Percentiles rank a stretch among this genome's conserved stretches.
Evolutionary conservation across 257 asterid genomes (phyloP).

Genomic region (Plantago major): DNA sequence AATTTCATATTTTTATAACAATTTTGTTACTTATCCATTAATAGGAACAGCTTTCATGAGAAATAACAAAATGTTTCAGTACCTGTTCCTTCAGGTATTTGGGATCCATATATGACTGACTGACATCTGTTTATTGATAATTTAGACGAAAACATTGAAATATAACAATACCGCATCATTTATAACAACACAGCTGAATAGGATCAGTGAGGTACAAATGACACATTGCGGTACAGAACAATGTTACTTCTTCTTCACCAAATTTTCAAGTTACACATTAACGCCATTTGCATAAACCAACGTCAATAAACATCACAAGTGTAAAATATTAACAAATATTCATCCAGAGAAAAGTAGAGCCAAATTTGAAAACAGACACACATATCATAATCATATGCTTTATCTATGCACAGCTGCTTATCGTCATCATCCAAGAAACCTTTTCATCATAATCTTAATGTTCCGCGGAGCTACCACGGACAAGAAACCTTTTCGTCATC

Average conservation of each 20-base stretch:
- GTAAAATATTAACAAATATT: constrained; percentile 21
- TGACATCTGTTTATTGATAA: too few relatives aligned
- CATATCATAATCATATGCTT: constrained; percentile 14
- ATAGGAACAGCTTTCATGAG: too few relatives aligned
- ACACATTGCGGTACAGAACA: not conserved
- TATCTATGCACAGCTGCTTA: constrained; percentile 7
- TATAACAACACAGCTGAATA: too few relatives aligned
- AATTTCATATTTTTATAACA: too few relatives aligned
- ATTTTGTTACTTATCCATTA: too few relatives aligned
- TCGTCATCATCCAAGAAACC: constrained; percentile 32
- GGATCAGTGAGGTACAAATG: constrained; percentile 1
- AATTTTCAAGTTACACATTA: not conserved
- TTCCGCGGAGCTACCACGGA: constrained; percentile 40
- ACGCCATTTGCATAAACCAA: not conserved
- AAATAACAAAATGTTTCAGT: too few relatives aligned
- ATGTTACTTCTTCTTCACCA: constrained; percentile 8
- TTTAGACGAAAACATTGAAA: too few relatives aligned
- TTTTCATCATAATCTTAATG: constrained; percentile 41
- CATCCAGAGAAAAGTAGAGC: not conserved
- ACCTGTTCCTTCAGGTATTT: too few relatives aligned
- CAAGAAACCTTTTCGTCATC: constrained; percentile 28
- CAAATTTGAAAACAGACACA: constrained; percentile 16
- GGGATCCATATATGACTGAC: too few relatives aligned
- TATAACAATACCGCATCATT: too few relatives aligned
- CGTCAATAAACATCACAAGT: constrained; percentile 8